Conservation (phyloP, 2,329 filamentous ascomycete genomes). For the Penicillium verrucosum region DNA sequence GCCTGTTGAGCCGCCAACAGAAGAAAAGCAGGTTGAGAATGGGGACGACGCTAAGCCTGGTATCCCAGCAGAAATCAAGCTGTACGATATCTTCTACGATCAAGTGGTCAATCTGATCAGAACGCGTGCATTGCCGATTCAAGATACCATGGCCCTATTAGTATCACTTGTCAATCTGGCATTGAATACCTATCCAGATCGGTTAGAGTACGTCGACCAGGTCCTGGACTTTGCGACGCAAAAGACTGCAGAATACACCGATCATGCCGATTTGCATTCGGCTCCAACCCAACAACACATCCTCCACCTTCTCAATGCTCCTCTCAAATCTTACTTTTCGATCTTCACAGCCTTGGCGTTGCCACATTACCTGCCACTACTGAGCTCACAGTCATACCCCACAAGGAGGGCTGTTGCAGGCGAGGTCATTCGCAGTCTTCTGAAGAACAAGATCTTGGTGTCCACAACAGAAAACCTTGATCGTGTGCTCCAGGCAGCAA, state of each 20-base stretch:
- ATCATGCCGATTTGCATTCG: constrained; percentile 93
- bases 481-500: constrained; percentile 81
- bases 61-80: constrained; percentile 65
- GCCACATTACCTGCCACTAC: constrained; percentile 84
- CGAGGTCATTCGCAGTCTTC: constrained; percentile 77
- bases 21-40: constrained; percentile 33
- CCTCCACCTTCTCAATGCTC: constrained; percentile 83
- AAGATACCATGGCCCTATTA: constrained; percentile 88
- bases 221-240: constrained; percentile 82
- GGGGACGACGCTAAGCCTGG: constrained; percentile 38
- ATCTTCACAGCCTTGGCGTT: constrained; percentile 95
- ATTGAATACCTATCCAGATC: constrained; percentile 90
- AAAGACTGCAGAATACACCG: constrained; percentile 84
- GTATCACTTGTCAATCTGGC: constrained; percentile 94
- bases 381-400: constrained; percentile 88
- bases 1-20: constrained; percentile 25
- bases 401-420: constrained; percentile 87
- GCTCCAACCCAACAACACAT: constrained; percentile 83
- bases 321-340: constrained; percentile 83
- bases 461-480: constrained; percentile 75
- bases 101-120: constrained; percentile 93
- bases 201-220: constrained; percentile 92
- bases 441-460: constrained; percentile 78
- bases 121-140: constrained; percentile 83
- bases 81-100: constrained; percentile 96